Evolutionary conservation across 345 rosid genomes (phyloP), one percentile per base, ranked within the genome.

Genomic region (Excoecaria agallocha): DNA sequence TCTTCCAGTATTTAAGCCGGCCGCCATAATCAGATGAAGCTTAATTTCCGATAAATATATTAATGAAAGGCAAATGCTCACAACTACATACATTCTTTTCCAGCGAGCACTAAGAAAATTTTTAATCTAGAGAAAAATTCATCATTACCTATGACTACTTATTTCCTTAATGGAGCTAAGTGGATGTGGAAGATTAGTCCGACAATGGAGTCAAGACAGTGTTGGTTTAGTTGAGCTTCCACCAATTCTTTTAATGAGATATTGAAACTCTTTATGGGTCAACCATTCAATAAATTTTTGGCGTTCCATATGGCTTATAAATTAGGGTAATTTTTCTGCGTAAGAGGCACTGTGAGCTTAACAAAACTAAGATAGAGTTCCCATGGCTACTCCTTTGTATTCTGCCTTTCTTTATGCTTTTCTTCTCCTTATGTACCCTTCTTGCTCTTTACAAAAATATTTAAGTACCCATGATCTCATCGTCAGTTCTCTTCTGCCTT

Each of bases 401-500:
- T 25, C 65, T 20, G 17, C 24, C 65, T 58, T 59, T 38, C 16
- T 45, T 35, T 30, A 24, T 43, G 22, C 12, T 58, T 43, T 69
- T 38, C n/a, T 69, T 19, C 35, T 71, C 15, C 66, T 58, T 46
- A 3, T 59, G 15, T 16, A 7, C 45, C 55, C 65, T 3, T 59
- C 12, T 41, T 71, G 43, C 56, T 43, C 43, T 59, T 24, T 45
- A 25, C 17, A 20, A 24, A 45, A 58, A 58, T 38, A 16, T 15
- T 58, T 58, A 22, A 30, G 55, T 11, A 9, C 73, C 35, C 74
- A 58, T 16, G 45, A 25, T 22, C 5, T 59, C 6, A 19, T 22
- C 3, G 25, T 59, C 65, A 45, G 1, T 43, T 71, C 74, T 58
- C 41, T 71, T 59, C 57, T 71, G 12, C 17, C 74, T 13, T 43